Evolutionary conservation across 2,329 filamentous ascomycete genomes (phyloP), one percentile per base, ranked within the genome.

Genomic region (Hirsutella rhossiliensis): DNA sequence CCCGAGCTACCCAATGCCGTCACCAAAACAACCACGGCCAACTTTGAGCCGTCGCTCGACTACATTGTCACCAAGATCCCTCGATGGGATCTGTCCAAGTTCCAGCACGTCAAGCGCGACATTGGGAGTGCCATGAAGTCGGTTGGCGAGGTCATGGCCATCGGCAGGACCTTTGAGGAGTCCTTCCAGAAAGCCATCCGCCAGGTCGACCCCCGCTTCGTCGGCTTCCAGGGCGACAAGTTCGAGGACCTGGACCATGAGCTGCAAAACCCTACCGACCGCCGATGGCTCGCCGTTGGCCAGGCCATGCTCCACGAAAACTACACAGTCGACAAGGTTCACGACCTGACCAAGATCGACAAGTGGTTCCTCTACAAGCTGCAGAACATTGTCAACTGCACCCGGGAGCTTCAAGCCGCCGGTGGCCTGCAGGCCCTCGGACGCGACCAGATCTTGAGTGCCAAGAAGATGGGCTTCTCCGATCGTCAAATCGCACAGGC

Each of bases 301-400:
- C 89, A 97, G 68, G 92, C 92, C 52, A 94, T 98, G 87, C 80
- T 95, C 53, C 88, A 97, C 71, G 88, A 96, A 69, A 84, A 84
- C 65, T 98, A 98, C 73, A 80, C 86, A 2, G 88, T 96, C 40
- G 90, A 98, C 52, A 81, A 77, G 63, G 75, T 98, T 15, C 88
- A 97, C 61, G 87, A 96, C 7, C 72, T 98, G 54, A 94, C 85
- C 68, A 96, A 95, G 76, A 98, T 98, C 57, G 92, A 97, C 72
- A 95, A 94, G 69, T 97, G 92, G 92, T 98, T 98, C 75, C 70
- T 98, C 56, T 80, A 96, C 80, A 97, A 98, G 77, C 80, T 98
- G 42, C 82, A 95, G 69, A 97, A 97, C 72, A 86, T 98, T 57
- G 92, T 95, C 43, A 79, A 97, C 65, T 89, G 84, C 70, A 87